Base-by-base conservation (phyloP, 345 rosid species). In the Brassica nigra region DNA sequence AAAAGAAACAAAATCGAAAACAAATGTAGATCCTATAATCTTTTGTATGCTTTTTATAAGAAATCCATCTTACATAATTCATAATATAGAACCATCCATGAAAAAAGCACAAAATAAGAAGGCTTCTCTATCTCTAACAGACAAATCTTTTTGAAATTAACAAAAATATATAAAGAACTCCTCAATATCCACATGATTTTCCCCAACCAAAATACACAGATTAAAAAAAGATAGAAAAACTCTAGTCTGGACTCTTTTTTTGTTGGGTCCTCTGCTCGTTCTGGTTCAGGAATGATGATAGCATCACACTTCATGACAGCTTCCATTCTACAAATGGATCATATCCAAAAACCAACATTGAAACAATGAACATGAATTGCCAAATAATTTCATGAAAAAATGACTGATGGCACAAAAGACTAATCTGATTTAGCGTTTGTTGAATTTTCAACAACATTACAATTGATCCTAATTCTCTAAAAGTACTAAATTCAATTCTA, bases 131-230 rank as follows among this genome's bases (percentile, higher is more conserved):
- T 77, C 49, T 70, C 37, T 69, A 77, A 77, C 29, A 47, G 47
- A 47, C 54, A 47, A 47, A 47, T 47, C 16, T 47, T 47, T 42
- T 47, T 70, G 20, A 70, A 69, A 47, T 52, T 47, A 77, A 8
- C 6, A 2, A 18, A 54, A 18, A 18, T 5, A 8, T 23, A 8
- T 39, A 39, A 8, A 58, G 34, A 62, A 76, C 69, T 31, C 63
- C 80, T 47, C 18, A 23, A 61, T 68, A 69, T 69, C 75, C 68
- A 77, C 80, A 77, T 68, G 62, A 18, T 42, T 30, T 11, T 2
- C 28, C 11, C 8, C 8, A 39, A 2, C 74, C 64, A 66, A 68
- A 18, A 31, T 16, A 68, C 33, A 70, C 11, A 12, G 54, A 77
- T 39, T 39, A 59, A 16, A 70, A 70, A 65, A 70, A 31, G 3